Evolutionary conservation across 306 rosid species (phyloP).

Genomic region (Rosa multiflora): DNA sequence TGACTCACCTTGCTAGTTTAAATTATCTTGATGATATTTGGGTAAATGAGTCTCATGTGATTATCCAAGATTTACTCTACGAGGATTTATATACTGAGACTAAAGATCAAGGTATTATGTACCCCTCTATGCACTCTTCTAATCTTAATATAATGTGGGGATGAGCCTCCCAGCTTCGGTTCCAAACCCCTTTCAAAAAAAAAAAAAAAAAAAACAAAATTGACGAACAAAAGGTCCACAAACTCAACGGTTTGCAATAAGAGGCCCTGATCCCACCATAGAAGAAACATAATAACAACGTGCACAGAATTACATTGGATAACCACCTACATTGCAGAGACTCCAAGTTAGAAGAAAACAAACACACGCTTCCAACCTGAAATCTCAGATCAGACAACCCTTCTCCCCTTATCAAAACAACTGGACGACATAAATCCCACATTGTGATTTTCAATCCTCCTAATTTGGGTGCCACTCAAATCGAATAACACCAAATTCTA

Average conservation of each 20-base stretch:
- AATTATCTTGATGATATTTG: no score
- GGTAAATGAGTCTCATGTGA: no score
- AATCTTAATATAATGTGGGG: no score
- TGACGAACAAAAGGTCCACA: neutral
- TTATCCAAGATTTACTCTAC: no score
- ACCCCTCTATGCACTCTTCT: no score
- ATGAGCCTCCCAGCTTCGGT: no score
- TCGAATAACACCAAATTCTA: neutral
- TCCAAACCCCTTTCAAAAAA: no score
- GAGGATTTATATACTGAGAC: no score
- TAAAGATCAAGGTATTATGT: no score
- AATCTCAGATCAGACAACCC: conserved; percentile 23
- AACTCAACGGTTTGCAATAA: no score
- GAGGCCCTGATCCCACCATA: neutral
- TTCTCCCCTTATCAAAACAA: neutral
- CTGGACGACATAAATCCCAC: conserved; percentile 27
- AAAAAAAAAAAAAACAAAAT: neutral
- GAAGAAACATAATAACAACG: neutral
- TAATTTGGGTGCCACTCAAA: conserved; percentile 35
- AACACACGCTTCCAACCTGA: conserved; percentile 40
- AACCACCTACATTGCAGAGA: neutral
- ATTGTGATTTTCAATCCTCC: neutral
- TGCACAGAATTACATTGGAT: neutral
- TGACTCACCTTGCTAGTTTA: no score
- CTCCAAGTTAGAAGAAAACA: conserved; percentile 19